Conservation (phyloP, 176 grass and related monocot species). For the Pontederia crassipes region DNA sequence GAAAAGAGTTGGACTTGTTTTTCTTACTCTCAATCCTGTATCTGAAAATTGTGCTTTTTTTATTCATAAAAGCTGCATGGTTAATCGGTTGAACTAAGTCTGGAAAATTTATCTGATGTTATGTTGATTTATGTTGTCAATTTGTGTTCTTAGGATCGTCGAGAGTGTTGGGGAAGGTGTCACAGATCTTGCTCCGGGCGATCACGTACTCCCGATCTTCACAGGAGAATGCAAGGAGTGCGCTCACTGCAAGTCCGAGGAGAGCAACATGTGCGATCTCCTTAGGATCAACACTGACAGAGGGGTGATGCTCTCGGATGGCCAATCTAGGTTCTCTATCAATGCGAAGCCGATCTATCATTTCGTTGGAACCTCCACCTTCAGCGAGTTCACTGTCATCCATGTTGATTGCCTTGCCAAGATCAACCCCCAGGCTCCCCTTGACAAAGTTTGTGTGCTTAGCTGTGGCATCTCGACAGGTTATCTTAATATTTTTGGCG, state of each 20-base stretch:
- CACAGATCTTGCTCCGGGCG: background rate
- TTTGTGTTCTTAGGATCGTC: background rate
- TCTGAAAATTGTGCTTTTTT: no score
- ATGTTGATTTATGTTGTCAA: background rate
- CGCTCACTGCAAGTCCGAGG: background rate
- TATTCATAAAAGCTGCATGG: no score
- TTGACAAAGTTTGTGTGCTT: background rate
- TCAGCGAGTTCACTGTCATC: slow-evolving; percentile 1
- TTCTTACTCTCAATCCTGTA: no score
- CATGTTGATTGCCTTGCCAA: background rate
- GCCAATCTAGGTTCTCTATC: background rate
- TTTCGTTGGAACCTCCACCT: slow-evolving; percentile 5
- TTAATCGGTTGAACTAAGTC: no score
- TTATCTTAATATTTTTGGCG: background rate
- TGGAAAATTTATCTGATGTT: no score
- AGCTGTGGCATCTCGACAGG: slow-evolving; percentile 1
- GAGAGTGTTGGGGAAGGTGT: slow-evolving; percentile 2
- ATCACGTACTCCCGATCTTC: background rate
- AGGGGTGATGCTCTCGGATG: background rate
- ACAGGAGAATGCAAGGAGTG: slow-evolving; percentile 1
- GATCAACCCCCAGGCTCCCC: background rate
- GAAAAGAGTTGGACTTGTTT: no score
- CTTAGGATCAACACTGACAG: slow-evolving; percentile 4
- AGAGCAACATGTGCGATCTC: slow-evolving; percentile 5
- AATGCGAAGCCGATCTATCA: background rate